Percentiles rank a stretch among this genome's conserved stretches.
phyloP scores from a whole-genome alignment of 352 stramenopile species.

The Globisporangium nagaii region DNA sequence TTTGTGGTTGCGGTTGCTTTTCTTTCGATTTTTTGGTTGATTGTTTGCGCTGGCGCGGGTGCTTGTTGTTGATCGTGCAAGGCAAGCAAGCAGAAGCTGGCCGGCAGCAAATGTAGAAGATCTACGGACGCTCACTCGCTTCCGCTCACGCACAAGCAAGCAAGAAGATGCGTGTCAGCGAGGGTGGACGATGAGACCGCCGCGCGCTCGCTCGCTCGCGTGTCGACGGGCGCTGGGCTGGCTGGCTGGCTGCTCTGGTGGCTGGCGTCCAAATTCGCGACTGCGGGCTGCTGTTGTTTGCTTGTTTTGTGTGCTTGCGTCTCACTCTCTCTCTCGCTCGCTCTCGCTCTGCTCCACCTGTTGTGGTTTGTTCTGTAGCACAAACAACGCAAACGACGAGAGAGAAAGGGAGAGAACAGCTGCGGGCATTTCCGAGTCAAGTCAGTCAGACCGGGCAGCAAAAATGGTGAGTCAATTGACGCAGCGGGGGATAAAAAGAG shows the following conservation, averaged over 20 bases:
- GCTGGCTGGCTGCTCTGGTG: neutral
- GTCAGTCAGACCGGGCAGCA: too few relatives aligned
- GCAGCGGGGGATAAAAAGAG: too few relatives aligned
- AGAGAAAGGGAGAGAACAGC: neutral
- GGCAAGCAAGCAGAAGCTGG: neutral
- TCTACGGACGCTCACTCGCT: neutral
- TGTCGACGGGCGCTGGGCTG: neutral
- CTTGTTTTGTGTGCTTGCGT: too few relatives aligned
- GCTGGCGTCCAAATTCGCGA: too few relatives aligned
- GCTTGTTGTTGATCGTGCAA: neutral
- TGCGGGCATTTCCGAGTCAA: neutral
- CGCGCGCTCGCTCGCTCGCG: neutral
- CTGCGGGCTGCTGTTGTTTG: too few relatives aligned
- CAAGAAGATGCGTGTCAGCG: neutral
- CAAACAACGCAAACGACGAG: neutral
- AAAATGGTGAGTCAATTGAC: neutral
- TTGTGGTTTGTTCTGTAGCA: neutral
- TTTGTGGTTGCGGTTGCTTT: neutral
- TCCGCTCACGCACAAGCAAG: neutral
- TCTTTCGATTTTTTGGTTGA: slow-evolving; percentile 3
- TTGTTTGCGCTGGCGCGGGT: neutral
- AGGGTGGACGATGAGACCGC: neutral
- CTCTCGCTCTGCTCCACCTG: too few relatives aligned
- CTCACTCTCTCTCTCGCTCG: too few relatives aligned
- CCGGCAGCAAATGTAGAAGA: slow-evolving; percentile 4